Percentiles rank a stretch among this genome's conserved stretches.
Conservation (phyloP, 1,284 basidiomycete genomes). For the Ustilago hordei region DNA sequence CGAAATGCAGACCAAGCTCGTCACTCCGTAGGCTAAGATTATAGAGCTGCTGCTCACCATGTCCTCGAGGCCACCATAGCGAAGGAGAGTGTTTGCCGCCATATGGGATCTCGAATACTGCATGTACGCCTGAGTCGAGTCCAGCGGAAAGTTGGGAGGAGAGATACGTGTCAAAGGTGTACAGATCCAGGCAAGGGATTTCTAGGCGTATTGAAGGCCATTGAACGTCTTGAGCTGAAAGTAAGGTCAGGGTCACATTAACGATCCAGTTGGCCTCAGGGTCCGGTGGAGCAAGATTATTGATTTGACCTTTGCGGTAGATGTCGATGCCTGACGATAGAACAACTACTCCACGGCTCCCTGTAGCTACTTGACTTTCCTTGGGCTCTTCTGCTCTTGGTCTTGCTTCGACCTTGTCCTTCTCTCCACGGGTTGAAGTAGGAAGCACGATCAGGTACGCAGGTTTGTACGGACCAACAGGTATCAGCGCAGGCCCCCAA, state of each 20-base stretch:
- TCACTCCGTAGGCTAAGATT: conserved; percentile 29
- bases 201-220: conserved; percentile 22
- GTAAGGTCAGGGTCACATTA: conserved; percentile 55
- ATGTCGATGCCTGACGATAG: conserved; percentile 38
- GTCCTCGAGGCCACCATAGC: conserved; percentile 58
- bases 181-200: conserved; percentile 25
- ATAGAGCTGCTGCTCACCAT: conserved; percentile 52
- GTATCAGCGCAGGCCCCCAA: conserved; percentile 58
- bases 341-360: conserved; percentile 6
- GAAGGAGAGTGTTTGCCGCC: conserved; percentile 30
- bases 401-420: background rate
- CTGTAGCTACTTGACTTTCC: background rate
- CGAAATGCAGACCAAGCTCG: conserved; percentile 18
- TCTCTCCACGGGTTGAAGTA: background rate
- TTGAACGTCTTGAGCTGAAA: conserved; percentile 8
- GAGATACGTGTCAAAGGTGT: conserved; percentile 23
- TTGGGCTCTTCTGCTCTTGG: background rate
- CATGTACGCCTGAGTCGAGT: conserved; percentile 27
- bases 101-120: conserved; percentile 36
- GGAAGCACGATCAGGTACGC: conserved; percentile 47
- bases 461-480: conserved; percentile 41
- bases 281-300: conserved; percentile 54
- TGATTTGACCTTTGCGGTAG: conserved; percentile 50
- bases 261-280: conserved; percentile 58
- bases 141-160: conserved; percentile 24